Base-by-base conservation (phyloP, 2,329 filamentous ascomycete species). In the Phoma sp. region DNA sequence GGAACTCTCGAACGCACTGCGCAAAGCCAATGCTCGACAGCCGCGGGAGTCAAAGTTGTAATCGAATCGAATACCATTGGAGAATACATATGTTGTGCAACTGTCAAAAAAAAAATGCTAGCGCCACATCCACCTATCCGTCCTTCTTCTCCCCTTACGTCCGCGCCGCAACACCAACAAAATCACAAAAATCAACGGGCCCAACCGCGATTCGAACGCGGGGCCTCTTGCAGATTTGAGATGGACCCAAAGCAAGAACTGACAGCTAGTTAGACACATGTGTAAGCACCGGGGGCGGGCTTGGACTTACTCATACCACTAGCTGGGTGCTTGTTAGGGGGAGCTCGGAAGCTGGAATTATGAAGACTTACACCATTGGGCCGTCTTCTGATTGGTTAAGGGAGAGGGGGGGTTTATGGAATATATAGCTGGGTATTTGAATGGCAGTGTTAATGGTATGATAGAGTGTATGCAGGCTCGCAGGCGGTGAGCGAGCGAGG, bases 1-100 rank as follows among this genome's bases (percentile, higher is more conserved):
- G 17, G 62, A 68, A 39, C 73, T 83, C 2, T 85, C 83, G 83
- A 67, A 78, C 38, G 59, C 68, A 0, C 56, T 81, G 53, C 66
- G 63, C 50, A 56, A 53, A 17, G 65, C 57, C 4, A 65, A 67
- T 18, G 56, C 49, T 21, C 33, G 21, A 9, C 30, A 11, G n/a
- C 17, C 37, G 17, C 28, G 53, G 2, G 47, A 54, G 32, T 47
- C 47, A 12, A 56, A 47, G 47, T 21, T 56, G 15, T 56, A 11
- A 32, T 15, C 17, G 9, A n/a, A 15, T 4, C n/a, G n/a, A n/a
- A n/a, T n/a, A n/a, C n/a, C n/a, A n/a, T n/a, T n/a, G n/a, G n/a
- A n/a, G n/a, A n/a, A n/a, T n/a, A n/a, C n/a, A n/a, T n/a, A n/a
- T n/a, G n/a, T n/a, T n/a, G n/a, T n/a, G n/a, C n/a, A n/a, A n/a